phyloP scores from a whole-genome alignment of 1,139 yeast genomes.

The Saccharomycopsis hybrid region DNA sequence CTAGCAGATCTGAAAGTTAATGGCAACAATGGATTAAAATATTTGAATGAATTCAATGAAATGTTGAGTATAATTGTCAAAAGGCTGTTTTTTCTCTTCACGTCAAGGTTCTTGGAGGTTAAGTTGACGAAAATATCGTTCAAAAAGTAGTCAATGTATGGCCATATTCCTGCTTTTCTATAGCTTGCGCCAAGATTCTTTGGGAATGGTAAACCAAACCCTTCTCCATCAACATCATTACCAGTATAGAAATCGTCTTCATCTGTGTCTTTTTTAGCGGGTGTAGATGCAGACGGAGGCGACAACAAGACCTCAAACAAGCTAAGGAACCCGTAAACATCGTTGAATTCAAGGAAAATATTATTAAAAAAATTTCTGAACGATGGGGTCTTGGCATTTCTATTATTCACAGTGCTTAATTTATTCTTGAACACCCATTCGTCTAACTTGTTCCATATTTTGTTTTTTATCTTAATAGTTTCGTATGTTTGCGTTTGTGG shows the following conservation, averaged over 20 bases:
- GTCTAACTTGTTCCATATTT: constrained; percentile 68
- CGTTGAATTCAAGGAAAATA: constrained; percentile 34
- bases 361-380: constrained; percentile 18
- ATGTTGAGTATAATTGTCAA: constrained; percentile 50
- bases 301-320: constrained; percentile 26
- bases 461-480: constrained; percentile 33
- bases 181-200: constrained; percentile 54
- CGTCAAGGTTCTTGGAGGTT: constrained; percentile 30
- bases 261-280: too few relatives aligned
- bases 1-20: constrained; percentile 36
- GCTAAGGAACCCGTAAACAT: constrained; percentile 56
- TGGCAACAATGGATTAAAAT: constrained; percentile 60
- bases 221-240: constrained; percentile 30
- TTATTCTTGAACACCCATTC: constrained; percentile 54
- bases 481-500: constrained; percentile 32
- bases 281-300: too few relatives aligned
- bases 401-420: constrained; percentile 13
- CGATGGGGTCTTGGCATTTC: constrained; percentile 12
- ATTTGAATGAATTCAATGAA: constrained; percentile 45
- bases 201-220: constrained; percentile 51
- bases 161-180: constrained; percentile 68
- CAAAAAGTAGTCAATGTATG: constrained; percentile 68
- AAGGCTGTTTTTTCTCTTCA: constrained; percentile 39
- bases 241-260: constrained; percentile 18
- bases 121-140: constrained; percentile 56